A percentile compares a stretch with the other conserved stretches of the same genome.
phyloP scores from a whole-genome alignment of 305 asterid species.

The Andrographis paniculata region DNA sequence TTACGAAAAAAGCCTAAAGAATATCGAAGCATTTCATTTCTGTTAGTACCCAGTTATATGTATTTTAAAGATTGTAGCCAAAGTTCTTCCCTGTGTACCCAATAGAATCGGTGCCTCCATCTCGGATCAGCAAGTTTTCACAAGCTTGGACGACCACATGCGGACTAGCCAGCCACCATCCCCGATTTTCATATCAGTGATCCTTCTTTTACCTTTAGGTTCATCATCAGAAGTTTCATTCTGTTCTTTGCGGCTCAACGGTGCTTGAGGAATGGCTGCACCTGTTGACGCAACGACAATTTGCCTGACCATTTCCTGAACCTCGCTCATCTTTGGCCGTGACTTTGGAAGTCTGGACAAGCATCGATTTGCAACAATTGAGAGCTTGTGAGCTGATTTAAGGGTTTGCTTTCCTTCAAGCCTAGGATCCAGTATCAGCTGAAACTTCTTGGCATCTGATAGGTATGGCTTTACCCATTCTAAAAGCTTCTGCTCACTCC shows the following conservation, averaged over 20 bases:
- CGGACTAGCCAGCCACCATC: constrained; percentile 53
- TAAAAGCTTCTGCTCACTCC: constrained; percentile 76
- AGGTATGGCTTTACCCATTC: constrained; percentile 92
- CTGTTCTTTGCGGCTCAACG: constrained; percentile 26
- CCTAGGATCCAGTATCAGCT: constrained; percentile 68
- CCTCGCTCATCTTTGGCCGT: constrained; percentile 93
- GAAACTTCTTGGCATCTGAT: constrained; percentile 74
- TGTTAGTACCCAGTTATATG: background rate
- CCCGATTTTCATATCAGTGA: constrained; percentile 34
- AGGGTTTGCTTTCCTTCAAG: constrained; percentile 45
- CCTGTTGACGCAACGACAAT: constrained; percentile 45
- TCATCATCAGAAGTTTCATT: constrained; percentile 23
- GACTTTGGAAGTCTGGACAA: constrained; percentile 54
- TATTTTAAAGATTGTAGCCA: background rate
- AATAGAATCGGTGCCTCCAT: background rate
- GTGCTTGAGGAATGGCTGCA: constrained; percentile 39
- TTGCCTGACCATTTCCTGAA: constrained; percentile 56
- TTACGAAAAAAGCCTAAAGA: background rate
- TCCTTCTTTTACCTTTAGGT: constrained; percentile 48
- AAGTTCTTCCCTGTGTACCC: background rate
- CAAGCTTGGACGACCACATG: constrained; percentile 44
- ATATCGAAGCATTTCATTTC: background rate
- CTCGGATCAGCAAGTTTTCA: constrained; percentile 36
- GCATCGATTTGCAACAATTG: constrained; percentile 83
- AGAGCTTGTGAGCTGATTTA: constrained; percentile 80